Base-by-base conservation (phyloP, 805 yeast genomes). In the Diddensiella santjacobensis region DNA sequence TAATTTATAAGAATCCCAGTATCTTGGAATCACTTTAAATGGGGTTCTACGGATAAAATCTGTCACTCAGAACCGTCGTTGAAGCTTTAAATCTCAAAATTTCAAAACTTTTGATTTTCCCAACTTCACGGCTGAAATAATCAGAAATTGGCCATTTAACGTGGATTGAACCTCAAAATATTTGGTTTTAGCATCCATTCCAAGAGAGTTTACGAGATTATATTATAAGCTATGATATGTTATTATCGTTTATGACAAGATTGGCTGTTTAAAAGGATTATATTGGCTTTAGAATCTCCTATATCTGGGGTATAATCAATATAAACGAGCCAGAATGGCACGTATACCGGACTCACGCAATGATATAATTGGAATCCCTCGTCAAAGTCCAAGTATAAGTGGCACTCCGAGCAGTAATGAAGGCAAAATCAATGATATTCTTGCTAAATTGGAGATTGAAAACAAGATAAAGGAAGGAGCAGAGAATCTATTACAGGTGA, bases 401-500 rank as follows among this genome's bases (percentile, higher is more conserved):
- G 37, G 36, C 23, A 13, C 13, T 26, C 31, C 31, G 13, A 35
- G 49, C 23, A 22, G 26, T 19, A 36, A 43, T 19, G 52, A 41
- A n/a, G 53, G 51, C 26, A 39, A 47, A 13, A 38, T 51, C 26
- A 45, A 50, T n/a, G 63, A 60, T 37, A 57, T 67, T 26, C 49
- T 64, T 29, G 59, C 59, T 36, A 61, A 64, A 52, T 55, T 68
- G 39, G 66, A 65, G 49, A 58, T 64, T 15, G 71, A 68, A 44
- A 61, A 60, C 46, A 62, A 62, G 52, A 64, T 67, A 44, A 59
- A 63, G 22, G 70, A 67, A 31, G 69, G 70, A 4, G 69, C 71
- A 10, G 67, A 64, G 49, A 61, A 62, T 31, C 52, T 68, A 59
- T 58, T 68, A 19, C 64, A 61, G 36, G 69, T 63, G 38, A 53